Conservation (phyloP, 768 basidiomycete species). For the Cyathus striatus region DNA sequence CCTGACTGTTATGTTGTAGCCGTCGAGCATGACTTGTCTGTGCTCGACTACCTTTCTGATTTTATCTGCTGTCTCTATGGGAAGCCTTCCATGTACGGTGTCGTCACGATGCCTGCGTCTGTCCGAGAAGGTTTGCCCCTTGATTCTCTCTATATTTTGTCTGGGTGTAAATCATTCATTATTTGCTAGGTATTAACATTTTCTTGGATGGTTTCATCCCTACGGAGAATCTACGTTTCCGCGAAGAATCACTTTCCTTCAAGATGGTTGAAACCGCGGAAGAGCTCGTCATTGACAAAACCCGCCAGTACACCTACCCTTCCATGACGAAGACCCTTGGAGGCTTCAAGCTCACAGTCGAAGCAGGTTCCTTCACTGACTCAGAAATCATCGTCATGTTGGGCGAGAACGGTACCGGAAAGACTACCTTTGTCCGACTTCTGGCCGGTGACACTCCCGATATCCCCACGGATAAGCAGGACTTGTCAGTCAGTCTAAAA, state of each 20-base stretch:
- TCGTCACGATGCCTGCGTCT: conserved; percentile 98
- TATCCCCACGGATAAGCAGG: conserved; percentile 73
- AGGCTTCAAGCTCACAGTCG: conserved; percentile 90
- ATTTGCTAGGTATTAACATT: conserved; percentile 99
- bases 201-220: conserved; percentile 99
- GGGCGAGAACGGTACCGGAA: conserved; percentile 98
- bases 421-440: conserved; percentile 96
- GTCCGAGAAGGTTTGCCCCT: conserved; percentile 81
- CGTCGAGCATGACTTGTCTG: conserved; percentile 98
- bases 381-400: conserved; percentile 99
- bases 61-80: conserved; percentile 98
- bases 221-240: conserved; percentile 97
- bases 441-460: conserved; percentile 94
- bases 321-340: conserved; percentile 97
- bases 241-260: conserved; percentile 92
- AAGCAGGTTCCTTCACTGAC: conserved; percentile 90
- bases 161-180: not conserved
- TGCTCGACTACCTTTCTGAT: conserved; percentile 97
- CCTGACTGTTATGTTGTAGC: conserved; percentile 91
- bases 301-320: conserved; percentile 88
- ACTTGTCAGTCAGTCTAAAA: conserved; percentile 88
- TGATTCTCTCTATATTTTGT: not conserved
- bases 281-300: conserved; percentile 81
- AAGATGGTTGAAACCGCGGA: conserved; percentile 98
- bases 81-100: conserved; percentile 95